Base-by-base conservation (phyloP, 108 stramenopile genomes). In the Schizochytrium sp. region DNA sequence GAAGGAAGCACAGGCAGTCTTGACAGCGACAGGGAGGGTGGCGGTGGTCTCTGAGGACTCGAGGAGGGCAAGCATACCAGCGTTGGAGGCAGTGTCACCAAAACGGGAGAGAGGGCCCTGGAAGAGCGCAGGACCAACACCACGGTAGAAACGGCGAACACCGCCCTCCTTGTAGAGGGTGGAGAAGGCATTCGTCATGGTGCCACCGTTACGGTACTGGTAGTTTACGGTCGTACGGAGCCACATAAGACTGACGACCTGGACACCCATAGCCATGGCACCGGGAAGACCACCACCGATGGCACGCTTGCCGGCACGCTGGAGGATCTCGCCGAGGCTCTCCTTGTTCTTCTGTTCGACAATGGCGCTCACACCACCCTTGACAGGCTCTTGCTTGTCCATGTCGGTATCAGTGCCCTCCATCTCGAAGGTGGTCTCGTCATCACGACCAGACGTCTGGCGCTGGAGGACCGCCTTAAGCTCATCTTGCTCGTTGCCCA, bases 1-100 rank as follows among this genome's bases (percentile, higher is more conserved):
- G 1, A 92, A 89, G 61, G 94, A 94, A 12, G 97, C 97, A 7
- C 92, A 90, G 3, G 91, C 95, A 38, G 99, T 98, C 94, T 98
- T 98, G 73, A 97, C 93, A 17, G 93, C 95, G 0, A 97, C 95
- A 76, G 96, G 96, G 76, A 83, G 76, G 56, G 96, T 58, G 89
- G 95, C 93, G 87, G 64, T 83, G 49, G 72, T 89, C 50, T 50
- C 72, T 10, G 60, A 45, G 4, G 88, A 89, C 93, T 95, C 89
- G 90, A 99, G 76, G 57, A 96, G 76, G 0, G 97, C 96, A 89
- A 99, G 88, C 72, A 97, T 93, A 12, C 97, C 96, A 1, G 97
- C 98, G 89, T 99, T 99, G 92, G 97, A 97, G 4, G 98, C 97
- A 28, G 98, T 99, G 91, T 99, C 98, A 50, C 98, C 98, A 92